phyloP scores from a whole-genome alignment of 1,139 yeast species.

The Saccharomyces hybrid region DNA sequence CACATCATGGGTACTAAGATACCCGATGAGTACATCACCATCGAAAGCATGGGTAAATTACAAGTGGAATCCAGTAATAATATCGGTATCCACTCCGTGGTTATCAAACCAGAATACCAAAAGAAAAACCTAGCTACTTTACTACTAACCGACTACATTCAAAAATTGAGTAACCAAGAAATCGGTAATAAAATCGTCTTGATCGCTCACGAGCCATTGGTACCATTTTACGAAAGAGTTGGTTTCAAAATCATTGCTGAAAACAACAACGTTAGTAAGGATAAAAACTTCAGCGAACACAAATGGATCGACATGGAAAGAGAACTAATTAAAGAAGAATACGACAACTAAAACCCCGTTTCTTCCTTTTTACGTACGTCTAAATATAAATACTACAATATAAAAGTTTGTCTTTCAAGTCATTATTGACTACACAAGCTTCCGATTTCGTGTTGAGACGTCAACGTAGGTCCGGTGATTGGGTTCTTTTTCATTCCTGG shows the following conservation, averaged over 20 bases:
- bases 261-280: slow-evolving; percentile 25
- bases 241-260: slow-evolving; percentile 47
- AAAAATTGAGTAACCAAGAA: slow-evolving; percentile 79
- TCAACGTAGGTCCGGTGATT: neutral
- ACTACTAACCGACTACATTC: slow-evolving; percentile 80
- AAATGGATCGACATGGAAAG: slow-evolving; percentile 34
- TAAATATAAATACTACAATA: neutral
- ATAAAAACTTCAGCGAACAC: slow-evolving; percentile 24
- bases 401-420: neutral
- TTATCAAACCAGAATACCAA: slow-evolving; percentile 70
- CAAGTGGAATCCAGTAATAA: slow-evolving; percentile 69
- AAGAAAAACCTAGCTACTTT: slow-evolving; percentile 77
- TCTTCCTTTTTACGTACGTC: neutral
- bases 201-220: slow-evolving; percentile 60
- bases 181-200: slow-evolving; percentile 73
- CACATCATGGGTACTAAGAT: slow-evolving; percentile 81
- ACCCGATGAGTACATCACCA: slow-evolving; percentile 44
- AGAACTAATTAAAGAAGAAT: slow-evolving; percentile 32
- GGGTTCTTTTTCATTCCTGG: neutral
- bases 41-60: slow-evolving; percentile 49
- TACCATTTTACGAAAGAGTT: slow-evolving; percentile 70
- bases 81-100: slow-evolving; percentile 79
- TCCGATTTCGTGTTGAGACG: neutral
- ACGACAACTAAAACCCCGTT: slow-evolving; percentile 18
- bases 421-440: neutral